phyloP scores from a whole-genome alignment of 768 basidiomycete species.

The Lactarius hatsudake region DNA sequence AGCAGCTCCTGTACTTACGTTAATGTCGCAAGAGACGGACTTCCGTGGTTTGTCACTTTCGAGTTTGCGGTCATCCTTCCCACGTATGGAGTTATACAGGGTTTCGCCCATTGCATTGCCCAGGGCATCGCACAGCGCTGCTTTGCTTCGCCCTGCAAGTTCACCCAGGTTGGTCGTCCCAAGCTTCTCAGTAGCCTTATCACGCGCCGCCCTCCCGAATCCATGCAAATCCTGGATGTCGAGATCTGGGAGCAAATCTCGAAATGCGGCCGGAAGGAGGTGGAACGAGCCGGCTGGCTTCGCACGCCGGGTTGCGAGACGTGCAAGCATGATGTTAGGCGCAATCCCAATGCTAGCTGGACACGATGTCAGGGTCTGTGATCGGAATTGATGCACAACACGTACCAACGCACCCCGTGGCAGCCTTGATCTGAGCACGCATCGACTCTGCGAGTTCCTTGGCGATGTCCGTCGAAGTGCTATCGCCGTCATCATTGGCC shows the following conservation, averaged over 20 bases:
- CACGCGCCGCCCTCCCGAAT: conserved; percentile 71
- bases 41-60: conserved; percentile 85
- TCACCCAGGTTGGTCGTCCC: conserved; percentile 70
- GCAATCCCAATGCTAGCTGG: conserved; percentile 90
- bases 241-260: conserved; percentile 58
- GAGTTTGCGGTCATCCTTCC: conserved; percentile 75
- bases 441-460: conserved; percentile 80
- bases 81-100: conserved; percentile 78
- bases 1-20: conserved; percentile 59
- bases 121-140: conserved; percentile 62
- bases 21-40: conserved; percentile 93
- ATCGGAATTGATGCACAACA: conserved; percentile 12
- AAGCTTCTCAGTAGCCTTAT: conserved; percentile 80
- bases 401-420: conserved; percentile 85
- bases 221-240: conserved; percentile 83
- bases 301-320: conserved; percentile 85
- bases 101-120: conserved; percentile 84
- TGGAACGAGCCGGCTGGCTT: conserved; percentile 90
- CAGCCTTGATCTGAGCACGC: conserved; percentile 66
- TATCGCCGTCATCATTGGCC: conserved; percentile 34
- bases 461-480: conserved; percentile 50
- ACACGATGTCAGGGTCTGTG: neutral
- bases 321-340: conserved; percentile 88
- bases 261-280: conserved; percentile 53
- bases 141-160: conserved; percentile 60